Conservation (phyloP, 139 green algal genomes). For the Limnomonas spitsbergensis region DNA sequence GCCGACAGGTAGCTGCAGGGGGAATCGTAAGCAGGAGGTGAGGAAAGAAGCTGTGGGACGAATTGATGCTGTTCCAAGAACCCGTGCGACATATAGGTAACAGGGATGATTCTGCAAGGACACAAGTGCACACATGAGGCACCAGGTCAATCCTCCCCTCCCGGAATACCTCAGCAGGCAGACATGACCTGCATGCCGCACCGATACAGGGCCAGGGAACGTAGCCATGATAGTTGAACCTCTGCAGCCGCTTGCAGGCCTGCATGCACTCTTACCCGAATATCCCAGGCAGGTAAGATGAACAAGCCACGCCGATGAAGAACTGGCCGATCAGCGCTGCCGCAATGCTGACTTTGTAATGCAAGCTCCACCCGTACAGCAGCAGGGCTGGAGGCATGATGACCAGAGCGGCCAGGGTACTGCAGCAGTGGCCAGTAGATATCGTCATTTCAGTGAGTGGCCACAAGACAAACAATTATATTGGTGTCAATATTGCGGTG, state of each 20-base stretch:
- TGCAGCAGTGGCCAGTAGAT: no score
- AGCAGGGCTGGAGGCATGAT: neutral
- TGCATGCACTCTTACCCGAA: neutral
- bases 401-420: neutral
- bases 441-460: no score
- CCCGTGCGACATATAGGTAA: no score
- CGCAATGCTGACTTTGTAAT: neutral
- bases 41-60: no score
- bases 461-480: no score
- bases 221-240: no score
- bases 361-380: slow-evolving; percentile 3
- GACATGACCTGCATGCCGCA: no score
- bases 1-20: neutral
- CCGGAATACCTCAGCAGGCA: neutral
- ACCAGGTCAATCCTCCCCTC: no score
- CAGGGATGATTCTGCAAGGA: neutral
- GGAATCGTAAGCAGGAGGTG: no score
- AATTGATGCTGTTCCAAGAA: neutral
- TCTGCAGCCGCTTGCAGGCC: neutral
- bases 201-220: no score
- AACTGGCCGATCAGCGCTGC: neutral
- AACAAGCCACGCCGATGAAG: slow-evolving; percentile 10
- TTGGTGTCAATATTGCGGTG: no score
- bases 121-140: neutral
- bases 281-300: neutral